Base-by-base conservation (phyloP, 1,139 yeast genomes). In the Debaryomyces sp. region DNA sequence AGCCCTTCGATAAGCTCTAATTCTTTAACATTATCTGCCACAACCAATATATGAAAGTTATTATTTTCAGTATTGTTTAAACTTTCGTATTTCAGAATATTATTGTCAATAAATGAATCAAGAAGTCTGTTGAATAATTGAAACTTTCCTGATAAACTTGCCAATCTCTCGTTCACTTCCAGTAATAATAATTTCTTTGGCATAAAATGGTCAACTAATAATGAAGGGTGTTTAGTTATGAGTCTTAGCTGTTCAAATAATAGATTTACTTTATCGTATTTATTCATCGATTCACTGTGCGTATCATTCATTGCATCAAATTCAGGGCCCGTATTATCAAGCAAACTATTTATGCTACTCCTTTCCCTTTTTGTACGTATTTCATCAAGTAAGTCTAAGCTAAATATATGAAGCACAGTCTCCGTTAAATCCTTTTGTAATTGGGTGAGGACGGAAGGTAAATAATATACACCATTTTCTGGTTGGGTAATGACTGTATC, bases 161-260 rank as follows among this genome's bases (percentile, higher is more conserved):
- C 68, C 44, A 86, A 66, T 41, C 79, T 66, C 49, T 81, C 84
- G 50, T 80, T 85, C 0, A 87, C 75, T 53, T 85, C 89, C 82
- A 82, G 79, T 36, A 85, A 66, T 17, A 87, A 62, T 50, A 87
- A 68, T 50, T 84, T 84, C 53, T 84, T 81, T 10, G 94, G 90
- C 60, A 87, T 83, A 57, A 83, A 87, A 62, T 87, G 94, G 57
- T 86, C 89, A 30, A 87, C 91, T 36, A 87, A 61, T 40, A 87
- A 67, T 35, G 86, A 82, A 1, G 92, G 90, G 61, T 87, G 91
- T 56, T 79, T 81, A 2, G 78, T 71, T 0, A 85, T 69, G 17
- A 77, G 73, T 29, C 71, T 61, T 8, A 85, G 61, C 56, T 81
- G 85, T 9, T 79, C 77, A 45, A 75, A 73, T 24, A 87, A 68